Conservation (phyloP, 1,139 yeast species). For the Lodderomyces margitis region DNA sequence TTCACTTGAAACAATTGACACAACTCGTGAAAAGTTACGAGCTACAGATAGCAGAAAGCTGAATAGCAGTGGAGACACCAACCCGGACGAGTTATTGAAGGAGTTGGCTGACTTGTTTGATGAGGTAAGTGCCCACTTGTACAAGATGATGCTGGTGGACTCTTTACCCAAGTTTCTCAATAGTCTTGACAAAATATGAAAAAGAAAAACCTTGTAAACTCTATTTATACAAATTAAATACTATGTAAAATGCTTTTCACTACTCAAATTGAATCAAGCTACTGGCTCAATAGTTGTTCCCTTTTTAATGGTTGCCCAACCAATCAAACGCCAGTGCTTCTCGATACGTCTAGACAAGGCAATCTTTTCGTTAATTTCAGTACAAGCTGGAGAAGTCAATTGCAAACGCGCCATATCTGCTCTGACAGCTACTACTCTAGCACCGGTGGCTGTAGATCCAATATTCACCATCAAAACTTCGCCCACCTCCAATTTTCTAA, state of each 20-base stretch:
- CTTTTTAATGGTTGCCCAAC: slow-evolving; percentile 98
- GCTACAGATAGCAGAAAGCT: neutral
- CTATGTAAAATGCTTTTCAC: neutral
- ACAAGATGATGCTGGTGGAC: slow-evolving; percentile 66
- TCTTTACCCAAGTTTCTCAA: slow-evolving; percentile 68
- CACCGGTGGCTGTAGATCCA: slow-evolving; percentile 99
- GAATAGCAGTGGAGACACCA: neutral
- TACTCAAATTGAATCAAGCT: slow-evolving; percentile 19
- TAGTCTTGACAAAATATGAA: slow-evolving; percentile 18
- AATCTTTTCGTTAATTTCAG: slow-evolving; percentile 96
- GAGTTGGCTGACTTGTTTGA: slow-evolving; percentile 5
- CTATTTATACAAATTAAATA: neutral
- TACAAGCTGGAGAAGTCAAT: slow-evolving; percentile 97
- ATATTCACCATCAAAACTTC: slow-evolving; percentile 99
- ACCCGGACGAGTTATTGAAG: neutral
- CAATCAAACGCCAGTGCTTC: slow-evolving; percentile 99
- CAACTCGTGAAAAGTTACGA: neutral
- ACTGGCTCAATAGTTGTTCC: slow-evolving; percentile 84
- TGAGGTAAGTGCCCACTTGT: slow-evolving; percentile 34
- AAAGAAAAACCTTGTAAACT: neutral
- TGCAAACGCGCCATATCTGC: slow-evolving; percentile 99
- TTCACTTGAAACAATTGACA: neutral
- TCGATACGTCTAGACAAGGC: slow-evolving; percentile 99
- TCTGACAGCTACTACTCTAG: slow-evolving; percentile 95
- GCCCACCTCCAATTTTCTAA: slow-evolving; percentile 87